Evolutionary conservation across 2,329 filamentous ascomycete genomes (phyloP).

Genomic region (Botrytis squamosa): DNA sequence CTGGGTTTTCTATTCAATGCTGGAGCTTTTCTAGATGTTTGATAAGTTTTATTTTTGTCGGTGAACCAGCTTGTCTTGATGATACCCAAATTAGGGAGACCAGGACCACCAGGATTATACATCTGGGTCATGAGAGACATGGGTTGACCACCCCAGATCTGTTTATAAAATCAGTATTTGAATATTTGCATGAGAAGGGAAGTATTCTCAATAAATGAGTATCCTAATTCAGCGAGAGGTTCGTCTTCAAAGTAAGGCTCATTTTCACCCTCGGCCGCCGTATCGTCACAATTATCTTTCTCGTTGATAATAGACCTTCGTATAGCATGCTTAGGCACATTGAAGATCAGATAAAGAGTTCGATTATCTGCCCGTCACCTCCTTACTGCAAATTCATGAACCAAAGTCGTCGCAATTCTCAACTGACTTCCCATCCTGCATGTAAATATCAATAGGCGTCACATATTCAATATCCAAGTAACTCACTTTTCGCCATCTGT

Average conservation of each 20-base stretch:
- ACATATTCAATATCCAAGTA: neutral
- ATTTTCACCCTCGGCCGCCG: neutral
- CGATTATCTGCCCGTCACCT: neutral
- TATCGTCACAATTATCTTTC: neutral
- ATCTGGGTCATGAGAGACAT: neutral
- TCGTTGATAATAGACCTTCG: neutral
- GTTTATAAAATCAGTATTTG: neutral
- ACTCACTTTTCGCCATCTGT: conserved; percentile 10
- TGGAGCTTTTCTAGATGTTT: conserved; percentile 7
- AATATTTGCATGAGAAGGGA: neutral
- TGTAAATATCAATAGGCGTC: neutral
- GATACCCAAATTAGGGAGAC: neutral
- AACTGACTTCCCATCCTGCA: neutral
- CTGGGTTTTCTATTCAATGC: neutral
- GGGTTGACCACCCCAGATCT: conserved; percentile 6
- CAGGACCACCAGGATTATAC: conserved; percentile 13
- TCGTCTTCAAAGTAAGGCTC: conserved; percentile 18
- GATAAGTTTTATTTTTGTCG: neutral
- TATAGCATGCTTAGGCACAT: conserved; percentile 3
- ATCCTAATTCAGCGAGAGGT: conserved; percentile 13
- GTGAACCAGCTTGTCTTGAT: conserved; percentile 13
- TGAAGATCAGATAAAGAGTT: neutral
- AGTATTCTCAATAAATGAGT: conserved; percentile 6
- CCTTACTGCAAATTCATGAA: conserved; percentile 13
- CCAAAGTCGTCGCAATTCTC: neutral